These are phyloP conservation scores for Geotrichum restrictum DNA, from an alignment of 1,139 yeast genomes.

Conservation along the genomic window DNA sequence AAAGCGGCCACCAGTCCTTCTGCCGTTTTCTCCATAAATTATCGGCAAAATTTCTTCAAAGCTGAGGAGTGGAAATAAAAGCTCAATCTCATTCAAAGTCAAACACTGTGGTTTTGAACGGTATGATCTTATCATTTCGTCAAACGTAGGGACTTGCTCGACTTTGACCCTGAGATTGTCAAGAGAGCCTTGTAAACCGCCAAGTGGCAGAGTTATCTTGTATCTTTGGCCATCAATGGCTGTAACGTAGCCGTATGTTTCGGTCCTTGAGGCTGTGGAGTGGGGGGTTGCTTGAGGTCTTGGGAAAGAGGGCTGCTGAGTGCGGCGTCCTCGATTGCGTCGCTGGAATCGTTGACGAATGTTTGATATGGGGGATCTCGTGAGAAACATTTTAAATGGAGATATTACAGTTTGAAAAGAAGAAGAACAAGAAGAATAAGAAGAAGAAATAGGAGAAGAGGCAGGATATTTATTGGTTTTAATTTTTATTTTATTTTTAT, in stretches of 20 bases:
- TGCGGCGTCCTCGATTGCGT: neutral
- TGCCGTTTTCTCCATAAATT: neutral
- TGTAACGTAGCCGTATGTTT: neutral
- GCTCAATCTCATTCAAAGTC: conserved; percentile 11
- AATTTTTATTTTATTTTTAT: neutral
- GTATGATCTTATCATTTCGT: conserved; percentile 7
- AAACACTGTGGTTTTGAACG: conserved; percentile 11
- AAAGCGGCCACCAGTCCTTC: neutral
- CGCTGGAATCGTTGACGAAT: neutral
- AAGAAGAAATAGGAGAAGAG: neutral
- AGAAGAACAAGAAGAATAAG: neutral
- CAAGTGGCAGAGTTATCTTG: neutral
- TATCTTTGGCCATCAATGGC: conserved; percentile 3
- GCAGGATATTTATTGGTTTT: neutral
- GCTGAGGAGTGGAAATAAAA: neutral
- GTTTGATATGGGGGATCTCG: neutral
- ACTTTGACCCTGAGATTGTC: neutral
- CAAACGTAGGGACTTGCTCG: conserved; percentile 5
- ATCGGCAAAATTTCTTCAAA: neutral
- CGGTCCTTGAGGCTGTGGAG: neutral
- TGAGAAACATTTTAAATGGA: neutral
- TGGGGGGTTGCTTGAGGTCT: neutral
- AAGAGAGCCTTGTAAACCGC: neutral
- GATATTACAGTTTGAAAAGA: too few relatives aligned
- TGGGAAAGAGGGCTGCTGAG: neutral